phyloP scores from a whole-genome alignment of 352 stramenopile species.

The Pythium rhizo-oryzae region DNA sequence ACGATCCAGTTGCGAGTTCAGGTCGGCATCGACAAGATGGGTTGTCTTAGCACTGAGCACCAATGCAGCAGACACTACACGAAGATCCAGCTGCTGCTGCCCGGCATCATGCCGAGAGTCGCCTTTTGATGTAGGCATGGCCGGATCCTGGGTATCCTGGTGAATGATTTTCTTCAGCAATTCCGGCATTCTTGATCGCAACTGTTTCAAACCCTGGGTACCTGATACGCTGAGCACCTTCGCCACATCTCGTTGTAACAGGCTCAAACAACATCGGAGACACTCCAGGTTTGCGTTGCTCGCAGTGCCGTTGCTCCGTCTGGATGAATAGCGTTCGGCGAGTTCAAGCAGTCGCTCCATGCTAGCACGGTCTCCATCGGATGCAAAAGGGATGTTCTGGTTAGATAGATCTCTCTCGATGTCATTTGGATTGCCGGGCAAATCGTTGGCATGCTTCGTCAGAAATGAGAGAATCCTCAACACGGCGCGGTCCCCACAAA shows the following conservation, averaged over 20 bases:
- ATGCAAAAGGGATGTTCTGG: not conserved
- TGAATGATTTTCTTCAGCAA: slow-evolving; percentile 10
- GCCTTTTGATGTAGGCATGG: not conserved
- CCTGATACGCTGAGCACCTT: not conserved
- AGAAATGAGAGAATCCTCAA: slow-evolving; percentile 22
- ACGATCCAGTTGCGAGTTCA: slow-evolving; percentile 15
- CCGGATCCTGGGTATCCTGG: not conserved
- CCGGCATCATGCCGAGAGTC: not conserved
- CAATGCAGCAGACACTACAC: slow-evolving; percentile 19
- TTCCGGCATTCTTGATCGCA: not conserved
- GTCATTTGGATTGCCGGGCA: not conserved
- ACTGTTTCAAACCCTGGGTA: not conserved
- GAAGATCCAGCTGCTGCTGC: slow-evolving; percentile 13
- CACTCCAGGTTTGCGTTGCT: not conserved
- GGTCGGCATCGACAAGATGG: slow-evolving; percentile 10
- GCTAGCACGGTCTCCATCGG: not conserved
- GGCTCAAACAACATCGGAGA: slow-evolving; percentile 20
- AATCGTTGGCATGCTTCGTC: slow-evolving; percentile 4
- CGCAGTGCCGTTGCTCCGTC: not conserved
- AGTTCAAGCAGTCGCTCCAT: slow-evolving; percentile 7
- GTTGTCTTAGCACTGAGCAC: slow-evolving; percentile 18
- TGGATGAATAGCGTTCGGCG: not conserved
- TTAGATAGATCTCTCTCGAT: not conserved
- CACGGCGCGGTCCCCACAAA: not conserved
- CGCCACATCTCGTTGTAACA: slow-evolving; percentile 2